A percentile compares a stretch with the other conserved stretches of the same genome.
Conservation (phyloP, 2,329 filamentous ascomycete species). For the Beauveria sp. region DNA sequence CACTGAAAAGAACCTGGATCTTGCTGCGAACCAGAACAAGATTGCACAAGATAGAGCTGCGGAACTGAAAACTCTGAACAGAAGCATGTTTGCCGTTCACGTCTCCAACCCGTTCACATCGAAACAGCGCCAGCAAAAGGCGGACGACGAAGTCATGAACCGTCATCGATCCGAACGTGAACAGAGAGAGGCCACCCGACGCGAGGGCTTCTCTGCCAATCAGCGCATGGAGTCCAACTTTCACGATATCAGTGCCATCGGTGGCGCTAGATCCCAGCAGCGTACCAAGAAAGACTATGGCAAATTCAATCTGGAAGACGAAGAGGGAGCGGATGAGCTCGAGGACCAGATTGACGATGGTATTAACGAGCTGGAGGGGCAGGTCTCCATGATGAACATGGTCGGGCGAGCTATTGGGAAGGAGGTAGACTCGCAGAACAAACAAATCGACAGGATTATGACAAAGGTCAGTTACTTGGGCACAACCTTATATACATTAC, state of each 20-base stretch:
- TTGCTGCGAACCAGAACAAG: constrained; percentile 67
- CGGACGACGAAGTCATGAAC: constrained; percentile 62
- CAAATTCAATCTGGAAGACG: constrained; percentile 74
- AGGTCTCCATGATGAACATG: constrained; percentile 63
- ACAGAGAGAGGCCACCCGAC: constrained; percentile 54
- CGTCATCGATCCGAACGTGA: constrained; percentile 60
- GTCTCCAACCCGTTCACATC: constrained; percentile 72
- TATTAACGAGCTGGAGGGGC: constrained; percentile 59
- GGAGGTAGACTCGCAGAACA: constrained; percentile 72
- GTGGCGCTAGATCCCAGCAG: constrained; percentile 20
- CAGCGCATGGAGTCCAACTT: constrained; percentile 47
- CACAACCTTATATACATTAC: constrained; percentile 8
- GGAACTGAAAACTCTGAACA: constrained; percentile 78
- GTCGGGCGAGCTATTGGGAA: constrained; percentile 66
- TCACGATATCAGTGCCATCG: constrained; percentile 28
- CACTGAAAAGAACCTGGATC: constrained; percentile 74
- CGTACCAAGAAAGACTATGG: constrained; percentile 34
- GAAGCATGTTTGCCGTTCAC: constrained; percentile 84
- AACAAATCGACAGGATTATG: constrained; percentile 65
- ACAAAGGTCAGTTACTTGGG: constrained; percentile 52
- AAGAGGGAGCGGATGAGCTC: constrained; percentile 43
- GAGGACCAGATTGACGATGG: constrained; percentile 49
- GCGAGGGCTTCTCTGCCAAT: constrained; percentile 41
- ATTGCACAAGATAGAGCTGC: constrained; percentile 72
- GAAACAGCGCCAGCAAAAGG: constrained; percentile 52